Conservation (phyloP, 495 filamentous ascomycete genomes). For the Aspergillus kassunensis region DNA sequence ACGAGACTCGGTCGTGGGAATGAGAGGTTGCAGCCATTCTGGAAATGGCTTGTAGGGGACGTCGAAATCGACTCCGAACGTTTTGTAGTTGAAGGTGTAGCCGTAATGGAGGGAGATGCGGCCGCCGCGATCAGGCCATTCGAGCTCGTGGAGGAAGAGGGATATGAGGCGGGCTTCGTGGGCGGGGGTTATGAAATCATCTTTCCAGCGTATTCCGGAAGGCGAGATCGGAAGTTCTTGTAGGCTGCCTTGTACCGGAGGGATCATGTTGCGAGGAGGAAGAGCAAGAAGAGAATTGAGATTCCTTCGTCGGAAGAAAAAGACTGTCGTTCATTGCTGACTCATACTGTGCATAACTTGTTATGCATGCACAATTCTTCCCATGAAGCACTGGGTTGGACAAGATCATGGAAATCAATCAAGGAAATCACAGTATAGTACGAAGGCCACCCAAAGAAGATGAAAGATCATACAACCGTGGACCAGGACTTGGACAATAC, state of each 20-base stretch:
- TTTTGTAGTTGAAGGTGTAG: constrained; percentile 44
- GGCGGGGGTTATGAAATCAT: constrained; percentile 29
- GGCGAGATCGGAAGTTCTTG: constrained; percentile 29
- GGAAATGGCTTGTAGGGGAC: constrained; percentile 41
- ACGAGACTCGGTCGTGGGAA: constrained; percentile 32
- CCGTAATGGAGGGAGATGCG: constrained; percentile 40
- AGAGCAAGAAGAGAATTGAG: background rate
- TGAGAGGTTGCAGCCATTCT: constrained; percentile 33
- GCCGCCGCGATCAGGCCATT: constrained; percentile 35
- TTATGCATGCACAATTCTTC: background rate
- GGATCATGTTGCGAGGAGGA: background rate
- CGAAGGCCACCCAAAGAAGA: too few relatives aligned
- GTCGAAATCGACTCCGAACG: constrained; percentile 36
- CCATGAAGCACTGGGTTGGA: too few relatives aligned
- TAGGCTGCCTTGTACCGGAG: constrained; percentile 5
- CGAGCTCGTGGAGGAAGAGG: constrained; percentile 29
- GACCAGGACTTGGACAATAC: too few relatives aligned
- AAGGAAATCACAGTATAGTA: too few relatives aligned
- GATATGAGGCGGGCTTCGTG: constrained; percentile 34
- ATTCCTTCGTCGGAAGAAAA: background rate
- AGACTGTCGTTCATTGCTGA: background rate
- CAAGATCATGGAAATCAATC: too few relatives aligned
- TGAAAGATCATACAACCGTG: too few relatives aligned
- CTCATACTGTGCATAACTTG: background rate
- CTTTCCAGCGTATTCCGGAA: constrained; percentile 29